These are phyloP conservation scores for Camillea tinctor DNA, from an alignment of 2,329 filamentous ascomycete genomes.

Conservation along the genomic window DNA sequence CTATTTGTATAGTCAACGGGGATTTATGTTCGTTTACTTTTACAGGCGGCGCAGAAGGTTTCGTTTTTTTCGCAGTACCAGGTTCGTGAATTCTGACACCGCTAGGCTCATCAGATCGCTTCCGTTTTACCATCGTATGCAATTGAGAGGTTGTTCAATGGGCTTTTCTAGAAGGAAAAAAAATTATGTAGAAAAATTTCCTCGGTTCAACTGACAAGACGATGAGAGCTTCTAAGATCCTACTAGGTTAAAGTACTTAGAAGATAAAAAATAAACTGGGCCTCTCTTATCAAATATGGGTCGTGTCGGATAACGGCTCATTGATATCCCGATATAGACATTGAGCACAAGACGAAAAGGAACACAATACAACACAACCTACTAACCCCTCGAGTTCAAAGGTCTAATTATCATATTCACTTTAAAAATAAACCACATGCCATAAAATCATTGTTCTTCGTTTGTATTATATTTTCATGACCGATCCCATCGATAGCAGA, in stretches of 20 bases:
- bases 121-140: slow-evolving; percentile 47
- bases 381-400: no score
- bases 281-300: not conserved
- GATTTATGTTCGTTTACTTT: slow-evolving; percentile 21
- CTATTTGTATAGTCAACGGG: slow-evolving; percentile 73
- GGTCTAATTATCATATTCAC: not conserved
- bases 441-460: not conserved
- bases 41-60: slow-evolving; percentile 24
- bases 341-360: not conserved
- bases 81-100: slow-evolving; percentile 6
- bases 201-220: not conserved
- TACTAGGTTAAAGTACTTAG: no score
- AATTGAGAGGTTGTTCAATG: not conserved
- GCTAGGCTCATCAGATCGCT: slow-evolving; percentile 39
- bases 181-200: slow-evolving; percentile 10
- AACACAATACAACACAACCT: no score
- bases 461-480: not conserved
- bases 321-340: not conserved
- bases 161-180: not conserved
- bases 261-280: not conserved
- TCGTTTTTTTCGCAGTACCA: slow-evolving; percentile 24
- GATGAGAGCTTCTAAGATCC: not conserved
- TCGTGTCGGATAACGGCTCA: not conserved
- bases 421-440: not conserved
- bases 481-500: not conserved